Conservation (phyloP, 306 rosid species). For the Gleditsia sinensis region DNA sequence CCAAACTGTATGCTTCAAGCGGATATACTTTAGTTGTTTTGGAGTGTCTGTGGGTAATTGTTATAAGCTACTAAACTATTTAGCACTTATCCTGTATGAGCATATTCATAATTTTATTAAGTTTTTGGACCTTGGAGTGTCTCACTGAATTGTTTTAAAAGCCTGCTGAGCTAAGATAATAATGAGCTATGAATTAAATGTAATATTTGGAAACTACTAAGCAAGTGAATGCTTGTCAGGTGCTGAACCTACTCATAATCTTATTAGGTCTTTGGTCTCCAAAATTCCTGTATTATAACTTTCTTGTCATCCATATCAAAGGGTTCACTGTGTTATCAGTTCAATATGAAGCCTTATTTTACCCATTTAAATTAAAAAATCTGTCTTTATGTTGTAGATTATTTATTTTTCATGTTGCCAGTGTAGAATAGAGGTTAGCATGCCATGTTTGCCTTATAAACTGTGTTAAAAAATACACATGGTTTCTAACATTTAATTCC, state of each 20-base stretch:
- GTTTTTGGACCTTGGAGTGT: constrained; percentile 6
- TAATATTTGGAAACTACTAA: neutral
- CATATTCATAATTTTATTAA: neutral
- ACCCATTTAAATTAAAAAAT: neutral
- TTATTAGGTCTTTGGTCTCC: neutral
- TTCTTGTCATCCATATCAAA: neutral
- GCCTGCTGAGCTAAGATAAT: neutral
- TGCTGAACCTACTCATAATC: neutral
- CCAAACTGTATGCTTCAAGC: neutral
- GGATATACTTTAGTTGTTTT: neutral
- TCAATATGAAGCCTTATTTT: constrained; percentile 3
- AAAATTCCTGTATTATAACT: neutral
- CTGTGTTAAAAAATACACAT: neutral
- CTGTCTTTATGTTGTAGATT: neutral
- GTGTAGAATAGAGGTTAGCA: neutral
- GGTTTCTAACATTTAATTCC: constrained; percentile 36
- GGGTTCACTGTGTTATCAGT: constrained; percentile 15
- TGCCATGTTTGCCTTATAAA: neutral
- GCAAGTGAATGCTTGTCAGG: neutral
- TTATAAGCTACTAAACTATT: constrained; percentile 16
- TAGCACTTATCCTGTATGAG: neutral
- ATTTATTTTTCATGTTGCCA: constrained; percentile 11
- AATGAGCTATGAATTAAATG: neutral
- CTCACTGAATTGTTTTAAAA: neutral
- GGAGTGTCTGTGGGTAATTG: neutral